phyloP scores from a whole-genome alignment of 371 early-diverging fungal genomes.

The Nematocida parisii region DNA sequence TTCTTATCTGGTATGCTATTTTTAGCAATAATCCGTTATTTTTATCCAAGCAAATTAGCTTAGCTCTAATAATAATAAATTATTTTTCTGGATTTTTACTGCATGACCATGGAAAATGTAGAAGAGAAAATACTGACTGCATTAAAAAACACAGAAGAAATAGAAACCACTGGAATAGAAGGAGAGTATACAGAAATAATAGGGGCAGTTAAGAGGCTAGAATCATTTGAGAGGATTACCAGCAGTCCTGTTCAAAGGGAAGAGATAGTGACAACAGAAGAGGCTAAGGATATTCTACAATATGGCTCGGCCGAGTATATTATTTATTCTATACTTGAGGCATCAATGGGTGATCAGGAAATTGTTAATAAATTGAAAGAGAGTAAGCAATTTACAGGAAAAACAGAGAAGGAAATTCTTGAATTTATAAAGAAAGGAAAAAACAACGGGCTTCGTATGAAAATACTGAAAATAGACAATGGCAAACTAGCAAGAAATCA shows the following conservation, averaged over 20 bases:
- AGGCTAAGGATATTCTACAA: conserved; percentile 59
- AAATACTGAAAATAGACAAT: conserved; percentile 6
- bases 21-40: too few relatives aligned
- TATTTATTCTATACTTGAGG: conserved; percentile 32
- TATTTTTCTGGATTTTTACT: conserved; percentile 7
- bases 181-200: conserved; percentile 48
- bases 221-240: conserved; percentile 14
- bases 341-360: neutral
- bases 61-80: neutral
- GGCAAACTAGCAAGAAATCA: neutral
- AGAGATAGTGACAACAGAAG: conserved; percentile 53
- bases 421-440: conserved; percentile 28
- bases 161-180: conserved; percentile 12
- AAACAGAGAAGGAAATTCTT: conserved; percentile 3
- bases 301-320: conserved; percentile 65
- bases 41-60: too few relatives aligned
- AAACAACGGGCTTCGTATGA: conserved; percentile 41
- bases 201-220: conserved; percentile 48
- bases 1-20: too few relatives aligned
- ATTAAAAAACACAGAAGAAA: conserved; percentile 13
- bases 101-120: conserved; percentile 10
- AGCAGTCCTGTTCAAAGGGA: conserved; percentile 29
- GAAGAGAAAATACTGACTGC: conserved; percentile 16
- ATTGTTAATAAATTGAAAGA: neutral
- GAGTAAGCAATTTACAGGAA: neutral